phyloP scores from a whole-genome alignment of 106 monocot genomes.

The Platanthera guangdongensis region DNA sequence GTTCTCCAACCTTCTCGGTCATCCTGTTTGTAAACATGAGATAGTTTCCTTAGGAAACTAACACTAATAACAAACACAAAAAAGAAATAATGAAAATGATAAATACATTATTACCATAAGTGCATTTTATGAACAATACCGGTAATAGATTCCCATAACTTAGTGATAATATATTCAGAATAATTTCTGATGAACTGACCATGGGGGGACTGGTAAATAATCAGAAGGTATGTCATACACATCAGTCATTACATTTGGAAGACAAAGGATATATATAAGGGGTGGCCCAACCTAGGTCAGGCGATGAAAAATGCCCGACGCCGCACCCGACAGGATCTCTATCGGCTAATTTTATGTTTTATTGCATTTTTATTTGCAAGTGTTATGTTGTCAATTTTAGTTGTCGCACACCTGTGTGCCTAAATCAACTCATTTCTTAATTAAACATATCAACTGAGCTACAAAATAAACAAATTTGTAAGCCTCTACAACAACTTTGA shows the following conservation, averaged over 20 bases:
- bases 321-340: too few species aligned
- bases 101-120: background rate
- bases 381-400: too few species aligned
- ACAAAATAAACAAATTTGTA: too few species aligned
- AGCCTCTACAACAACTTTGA: too few species aligned
- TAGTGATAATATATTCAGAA: background rate
- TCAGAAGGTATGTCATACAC: background rate
- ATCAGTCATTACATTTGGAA: background rate
- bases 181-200: background rate
- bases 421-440: too few species aligned
- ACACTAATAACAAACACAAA: background rate
- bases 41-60: background rate
- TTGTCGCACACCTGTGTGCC: too few species aligned
- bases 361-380: too few species aligned
- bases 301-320: too few species aligned
- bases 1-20: conserved; percentile 77
- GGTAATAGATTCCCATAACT: background rate
- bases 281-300: too few species aligned
- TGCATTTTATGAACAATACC: background rate
- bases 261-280: background rate
- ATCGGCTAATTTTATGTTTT: too few species aligned
- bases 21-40: conserved; percentile 35
- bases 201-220: background rate
- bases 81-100: background rate
- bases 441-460: too few species aligned